Base-by-base conservation (phyloP, 148 eudicot genomes). In the Amaranthus palmeri region DNA sequence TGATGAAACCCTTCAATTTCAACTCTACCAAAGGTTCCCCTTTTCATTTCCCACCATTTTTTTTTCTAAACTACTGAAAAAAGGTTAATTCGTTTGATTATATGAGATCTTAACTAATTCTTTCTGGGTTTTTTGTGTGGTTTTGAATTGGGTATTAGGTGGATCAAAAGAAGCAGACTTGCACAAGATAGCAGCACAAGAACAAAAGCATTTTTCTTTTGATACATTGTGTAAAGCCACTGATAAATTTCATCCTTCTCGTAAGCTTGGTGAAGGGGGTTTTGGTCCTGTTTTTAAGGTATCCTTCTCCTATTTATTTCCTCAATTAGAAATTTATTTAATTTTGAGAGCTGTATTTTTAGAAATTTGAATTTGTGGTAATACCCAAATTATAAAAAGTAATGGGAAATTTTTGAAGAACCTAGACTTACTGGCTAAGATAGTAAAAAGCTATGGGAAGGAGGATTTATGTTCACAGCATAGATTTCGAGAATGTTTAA, bases 271-370 rank as follows among this genome's bases (percentile, higher is more conserved):
- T 7, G 86, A 93, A 88, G 98, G 98, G 10, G 98, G 98, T 15
- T 93, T 91, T 71, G 98, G 98, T 11, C 91, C 98, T 67, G 98
- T 93, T 25, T 93, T 74, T 78, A 87, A 90, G 98, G 98, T 93
- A 77, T 36, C 17, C n/a, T 77, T 25, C 36, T 25, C 36, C 36
- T 25, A 25, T 25, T 25, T 25, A 1, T 25, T 25, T 25, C 36
- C 36, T 25, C 36, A 25, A 25, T 25, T 25, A 25, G 36, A 25
- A 25, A 25, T 25, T 25, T 25, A 25, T 25, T 25, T 25, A 2
- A 25, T 25, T 25, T 10, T 52, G 55, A 14, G 55, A 52, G 10
- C 25, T 58, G 18, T 58, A 10, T 5, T 17, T 58, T 10, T 58
- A 25, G 25, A 57, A 58, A 44, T 43, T 4, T 50, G 42, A 50